A percentile compares a stretch with the other conserved stretches of the same genome.
phyloP scores from a whole-genome alignment of 306 rosid species.

The Pachyrhizus erosus region DNA sequence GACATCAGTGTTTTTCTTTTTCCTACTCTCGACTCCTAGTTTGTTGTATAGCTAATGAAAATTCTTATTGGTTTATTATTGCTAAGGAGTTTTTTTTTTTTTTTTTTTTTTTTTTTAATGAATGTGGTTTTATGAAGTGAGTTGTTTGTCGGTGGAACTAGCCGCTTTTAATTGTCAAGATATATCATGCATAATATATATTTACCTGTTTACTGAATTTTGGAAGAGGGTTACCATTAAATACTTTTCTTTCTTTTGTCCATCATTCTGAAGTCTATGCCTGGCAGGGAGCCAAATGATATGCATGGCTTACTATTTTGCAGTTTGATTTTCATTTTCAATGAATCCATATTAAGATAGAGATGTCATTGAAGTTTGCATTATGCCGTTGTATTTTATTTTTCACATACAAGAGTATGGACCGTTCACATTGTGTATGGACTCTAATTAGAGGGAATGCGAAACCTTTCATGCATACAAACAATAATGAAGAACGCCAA shows the following conservation, averaged over 20 bases:
- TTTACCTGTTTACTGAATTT: not conserved
- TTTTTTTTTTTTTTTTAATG: not conserved
- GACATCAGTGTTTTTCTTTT: not conserved
- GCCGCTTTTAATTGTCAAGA: not conserved
- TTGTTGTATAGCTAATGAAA: not conserved
- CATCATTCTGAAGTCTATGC: not conserved
- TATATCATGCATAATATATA: not conserved
- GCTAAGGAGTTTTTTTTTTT: not conserved
- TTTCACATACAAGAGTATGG: not conserved
- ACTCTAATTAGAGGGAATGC: not conserved
- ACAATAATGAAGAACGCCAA: not conserved
- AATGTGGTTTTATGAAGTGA: not conserved
- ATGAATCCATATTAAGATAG: not conserved
- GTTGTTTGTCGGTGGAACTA: not conserved
- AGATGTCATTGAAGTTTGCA: not conserved
- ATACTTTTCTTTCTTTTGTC: not conserved
- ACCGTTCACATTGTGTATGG: not conserved
- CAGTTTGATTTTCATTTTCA: not conserved
- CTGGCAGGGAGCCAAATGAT: not conserved
- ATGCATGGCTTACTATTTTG: not conserved
- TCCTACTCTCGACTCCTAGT: slow-evolving; percentile 4
- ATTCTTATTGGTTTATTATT: not conserved
- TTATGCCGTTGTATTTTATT: not conserved
- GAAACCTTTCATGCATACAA: too few species aligned
- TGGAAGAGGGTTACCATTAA: not conserved